Base-by-base conservation (phyloP, 306 rosid species). In the Trifolium repens region DNA sequence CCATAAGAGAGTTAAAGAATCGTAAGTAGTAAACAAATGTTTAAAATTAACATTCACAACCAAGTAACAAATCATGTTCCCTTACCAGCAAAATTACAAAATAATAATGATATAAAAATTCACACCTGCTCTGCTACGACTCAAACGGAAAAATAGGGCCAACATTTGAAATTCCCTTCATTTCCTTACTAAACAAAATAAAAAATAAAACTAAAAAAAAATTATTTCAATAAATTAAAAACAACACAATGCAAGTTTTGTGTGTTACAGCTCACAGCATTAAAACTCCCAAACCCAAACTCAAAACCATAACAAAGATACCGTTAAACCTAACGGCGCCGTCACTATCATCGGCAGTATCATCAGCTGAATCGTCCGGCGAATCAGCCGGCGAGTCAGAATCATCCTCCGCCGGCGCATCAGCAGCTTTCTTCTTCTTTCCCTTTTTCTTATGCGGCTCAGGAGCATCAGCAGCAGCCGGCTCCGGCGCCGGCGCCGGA, bases 401-500 rank as follows among this genome's bases (percentile, higher is more conserved):
- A 8, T 32, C 43, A 5, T 14, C 30, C 13, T 12, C 81, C 0
- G 81, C 83, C 1, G 88, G 88, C 0, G 85, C 83, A 26, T 84
- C 83, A 0, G 85, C 81, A 0, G 71, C 26, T 39, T 46, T 67
- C 79, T 13, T 71, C 81, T 82, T 67, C 39, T 12, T 42, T 75
- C 69, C 15, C 16, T 15, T 15, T 13, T 46, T 77, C 82, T 79
- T 78, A 75, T 83, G 24, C 8, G 84, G 5, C 27, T 78, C 57
- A 0, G 97, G 96, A 2, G 89, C 76, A 14, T 84, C 88, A 3
- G 92, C 96, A 0, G 90, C 87, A 2, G 85, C 75, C 0, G 85
- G 81, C 34, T 86, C 88, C 12, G 97, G 94, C 0, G 90, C 87
- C 4, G 94, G 97, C 0, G 94, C 84, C 0, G 94, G 94, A 0